phyloP scores from a whole-genome alignment of 192 early-diverging fungal species.

The Coemansia reversa region DNA sequence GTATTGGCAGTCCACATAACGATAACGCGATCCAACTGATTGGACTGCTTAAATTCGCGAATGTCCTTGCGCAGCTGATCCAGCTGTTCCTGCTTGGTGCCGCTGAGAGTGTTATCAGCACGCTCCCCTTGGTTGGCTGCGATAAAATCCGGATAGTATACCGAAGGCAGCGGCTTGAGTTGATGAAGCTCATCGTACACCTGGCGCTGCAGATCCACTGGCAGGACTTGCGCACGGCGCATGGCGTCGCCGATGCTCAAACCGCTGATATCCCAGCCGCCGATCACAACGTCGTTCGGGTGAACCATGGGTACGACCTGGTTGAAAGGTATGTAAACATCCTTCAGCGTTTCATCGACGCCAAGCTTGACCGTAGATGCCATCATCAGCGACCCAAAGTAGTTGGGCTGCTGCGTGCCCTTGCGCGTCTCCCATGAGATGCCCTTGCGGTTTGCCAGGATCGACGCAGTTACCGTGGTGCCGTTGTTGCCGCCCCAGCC shows the following conservation, averaged over 20 bases:
- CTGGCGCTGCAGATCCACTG: slow-evolving; percentile 94
- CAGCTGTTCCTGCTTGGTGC: slow-evolving; percentile 86
- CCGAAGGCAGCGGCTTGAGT: slow-evolving; percentile 87
- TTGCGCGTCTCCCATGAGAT: slow-evolving; percentile 92
- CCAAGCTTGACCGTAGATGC: slow-evolving; percentile 96
- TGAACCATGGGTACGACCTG: slow-evolving; percentile 94
- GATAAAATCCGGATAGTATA: slow-evolving; percentile 99
- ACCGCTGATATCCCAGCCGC: slow-evolving; percentile 97
- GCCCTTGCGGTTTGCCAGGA: slow-evolving; percentile 88
- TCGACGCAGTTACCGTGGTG: slow-evolving; percentile 93
- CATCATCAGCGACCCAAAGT: slow-evolving; percentile 95
- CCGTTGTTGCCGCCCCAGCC: slow-evolving; percentile 99
- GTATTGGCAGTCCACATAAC: slow-evolving; percentile 99
- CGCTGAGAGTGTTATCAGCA: slow-evolving; percentile 90
- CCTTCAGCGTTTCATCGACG: slow-evolving; percentile 75
- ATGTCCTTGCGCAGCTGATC: slow-evolving; percentile 95
- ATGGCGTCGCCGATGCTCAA: slow-evolving; percentile 87
- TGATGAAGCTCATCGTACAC: slow-evolving; percentile 75
- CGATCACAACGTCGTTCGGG: slow-evolving; percentile 95
- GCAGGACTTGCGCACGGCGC: slow-evolving; percentile 93
- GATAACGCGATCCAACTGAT: slow-evolving; percentile 89
- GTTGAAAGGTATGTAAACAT: slow-evolving; percentile 92
- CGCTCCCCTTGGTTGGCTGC: slow-evolving; percentile 98
- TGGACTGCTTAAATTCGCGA: slow-evolving; percentile 87
- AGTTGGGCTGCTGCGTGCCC: slow-evolving; percentile 91